Evolutionary conservation across 306 rosid species (phyloP).

Genomic region (Datisca glomerata): DNA sequence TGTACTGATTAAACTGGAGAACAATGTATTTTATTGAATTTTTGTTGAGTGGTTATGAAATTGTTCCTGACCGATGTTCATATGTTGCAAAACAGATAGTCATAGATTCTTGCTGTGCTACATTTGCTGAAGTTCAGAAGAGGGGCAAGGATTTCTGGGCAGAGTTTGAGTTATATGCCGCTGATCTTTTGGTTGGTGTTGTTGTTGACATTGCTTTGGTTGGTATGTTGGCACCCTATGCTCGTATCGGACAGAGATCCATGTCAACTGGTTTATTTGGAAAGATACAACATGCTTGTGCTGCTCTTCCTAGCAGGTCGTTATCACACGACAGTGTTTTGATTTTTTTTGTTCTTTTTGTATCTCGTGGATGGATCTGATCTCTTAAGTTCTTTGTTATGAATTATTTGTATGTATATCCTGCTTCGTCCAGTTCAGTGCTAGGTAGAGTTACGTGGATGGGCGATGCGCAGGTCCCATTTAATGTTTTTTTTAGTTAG

Average conservation of each 20-base stretch:
- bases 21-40: too few relatives aligned
- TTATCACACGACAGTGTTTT: too few relatives aligned
- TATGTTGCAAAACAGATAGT: too few relatives aligned
- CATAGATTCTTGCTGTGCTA: slow-evolving; percentile 63
- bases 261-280: slow-evolving; percentile 29
- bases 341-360: too few relatives aligned
- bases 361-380: not conserved
- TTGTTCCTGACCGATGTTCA: too few relatives aligned
- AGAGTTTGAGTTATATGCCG: slow-evolving; percentile 36
- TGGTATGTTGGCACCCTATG: slow-evolving; percentile 38
- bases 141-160: slow-evolving; percentile 44
- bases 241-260: slow-evolving; percentile 31
- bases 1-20: too few relatives aligned
- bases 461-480: too few relatives aligned
- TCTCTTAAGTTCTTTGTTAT: not conserved
- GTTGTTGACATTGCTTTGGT: slow-evolving; percentile 36
- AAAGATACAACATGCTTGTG: slow-evolving; percentile 22
- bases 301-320: slow-evolving; percentile 41
- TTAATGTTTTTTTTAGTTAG: too few relatives aligned
- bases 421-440: too few relatives aligned
- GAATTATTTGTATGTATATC: too few relatives aligned
- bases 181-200: slow-evolving; percentile 38
- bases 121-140: slow-evolving; percentile 40
- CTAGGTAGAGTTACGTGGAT: too few relatives aligned
- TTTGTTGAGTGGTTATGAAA: too few relatives aligned